These are phyloP conservation scores for Colletotrichum viniferum DNA, from an alignment of 2,329 filamentous ascomycete species.

Conservation along the genomic window DNA sequence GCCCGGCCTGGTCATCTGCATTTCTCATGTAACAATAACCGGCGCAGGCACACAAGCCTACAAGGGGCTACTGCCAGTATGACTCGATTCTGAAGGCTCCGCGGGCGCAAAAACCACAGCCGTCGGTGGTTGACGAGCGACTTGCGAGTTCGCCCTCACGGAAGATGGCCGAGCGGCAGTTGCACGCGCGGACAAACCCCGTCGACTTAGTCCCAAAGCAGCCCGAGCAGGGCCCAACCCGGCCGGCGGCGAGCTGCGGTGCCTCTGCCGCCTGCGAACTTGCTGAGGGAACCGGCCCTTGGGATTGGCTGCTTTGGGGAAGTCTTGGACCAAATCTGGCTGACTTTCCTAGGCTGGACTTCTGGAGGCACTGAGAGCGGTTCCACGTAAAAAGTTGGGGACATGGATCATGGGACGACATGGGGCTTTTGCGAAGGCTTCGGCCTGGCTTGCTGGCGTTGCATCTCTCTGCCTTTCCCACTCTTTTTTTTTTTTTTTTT, in stretches of 20 bases:
- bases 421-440: neutral
- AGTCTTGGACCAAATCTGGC: neutral
- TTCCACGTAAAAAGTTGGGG: neutral
- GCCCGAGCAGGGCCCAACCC: neutral
- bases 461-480: neutral
- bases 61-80: neutral
- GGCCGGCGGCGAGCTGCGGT: conserved; percentile 10
- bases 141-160: neutral
- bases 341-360: neutral
- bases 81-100: conserved; percentile 8
- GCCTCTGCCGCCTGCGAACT: neutral
- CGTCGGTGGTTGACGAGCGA: neutral
- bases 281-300: neutral
- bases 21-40: neutral
- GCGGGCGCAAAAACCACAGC: neutral
- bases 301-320: neutral
- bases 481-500: neutral
- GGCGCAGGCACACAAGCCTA: neutral
- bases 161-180: conserved; percentile 19
- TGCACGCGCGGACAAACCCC: conserved; percentile 3
- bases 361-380: neutral
- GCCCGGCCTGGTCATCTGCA: neutral
- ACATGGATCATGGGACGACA: neutral
- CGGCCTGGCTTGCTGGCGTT: neutral
- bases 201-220: neutral